Conservation (phyloP, 192 early-diverging fungal species). For the Coemansia reversa region DNA sequence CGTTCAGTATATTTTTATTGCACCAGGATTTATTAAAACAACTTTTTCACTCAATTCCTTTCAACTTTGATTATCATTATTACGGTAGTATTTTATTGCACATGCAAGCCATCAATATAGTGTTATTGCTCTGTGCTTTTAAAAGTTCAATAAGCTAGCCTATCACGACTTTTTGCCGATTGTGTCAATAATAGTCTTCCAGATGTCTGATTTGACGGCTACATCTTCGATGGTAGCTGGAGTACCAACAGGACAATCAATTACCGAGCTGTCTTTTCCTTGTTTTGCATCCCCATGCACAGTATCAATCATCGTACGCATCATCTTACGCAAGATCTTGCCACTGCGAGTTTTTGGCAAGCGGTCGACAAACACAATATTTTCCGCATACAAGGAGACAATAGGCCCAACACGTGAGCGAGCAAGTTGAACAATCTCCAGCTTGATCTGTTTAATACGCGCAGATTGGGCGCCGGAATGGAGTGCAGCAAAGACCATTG, state of each 20-base stretch:
- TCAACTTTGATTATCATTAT: not conserved
- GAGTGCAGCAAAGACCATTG: slow-evolving; percentile 62
- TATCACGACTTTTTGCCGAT: not conserved
- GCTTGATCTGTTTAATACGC: slow-evolving; percentile 17
- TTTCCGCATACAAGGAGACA: slow-evolving; percentile 71
- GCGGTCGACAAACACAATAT: slow-evolving; percentile 62
- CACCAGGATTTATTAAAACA: not conserved
- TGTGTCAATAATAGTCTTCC: slow-evolving; percentile 23
- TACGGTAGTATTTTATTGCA: not conserved
- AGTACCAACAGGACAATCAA: slow-evolving; percentile 49
- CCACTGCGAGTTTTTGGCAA: slow-evolving; percentile 86
- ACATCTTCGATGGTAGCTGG: slow-evolving; percentile 84
- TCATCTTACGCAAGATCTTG: slow-evolving; percentile 77
- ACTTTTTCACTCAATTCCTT: not conserved
- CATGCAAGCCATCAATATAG: not conserved
- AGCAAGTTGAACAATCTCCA: slow-evolving; percentile 62
- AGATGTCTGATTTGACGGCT: slow-evolving; percentile 55
- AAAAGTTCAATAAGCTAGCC: not conserved
- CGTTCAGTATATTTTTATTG: too few relatives aligned
- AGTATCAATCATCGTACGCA: slow-evolving; percentile 68
- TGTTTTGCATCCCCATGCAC: slow-evolving; percentile 54
- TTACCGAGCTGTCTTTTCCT: not conserved
- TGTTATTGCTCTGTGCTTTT: not conserved
- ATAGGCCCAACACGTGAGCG: slow-evolving; percentile 76
- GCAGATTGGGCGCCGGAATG: slow-evolving; percentile 10